phyloP scores from a whole-genome alignment of 768 basidiomycete species.

The Leccinum aurantiacum region DNA sequence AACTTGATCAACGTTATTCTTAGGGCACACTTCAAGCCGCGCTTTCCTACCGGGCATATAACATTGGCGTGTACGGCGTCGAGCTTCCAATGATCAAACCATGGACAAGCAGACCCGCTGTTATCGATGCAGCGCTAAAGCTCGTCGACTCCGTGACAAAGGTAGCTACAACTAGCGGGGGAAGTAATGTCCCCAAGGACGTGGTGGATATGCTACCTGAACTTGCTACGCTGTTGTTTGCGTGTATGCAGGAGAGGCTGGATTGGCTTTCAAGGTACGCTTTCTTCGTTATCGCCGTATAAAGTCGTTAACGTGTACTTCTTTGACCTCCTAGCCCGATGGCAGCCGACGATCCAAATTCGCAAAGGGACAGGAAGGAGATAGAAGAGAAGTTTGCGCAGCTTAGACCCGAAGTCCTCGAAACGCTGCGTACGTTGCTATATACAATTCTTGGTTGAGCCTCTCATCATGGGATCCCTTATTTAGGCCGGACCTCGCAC shows the following conservation, averaged over 20 bases:
- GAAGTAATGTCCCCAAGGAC: constrained; percentile 29
- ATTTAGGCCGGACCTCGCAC: constrained; percentile 63
- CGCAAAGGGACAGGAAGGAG: constrained; percentile 55
- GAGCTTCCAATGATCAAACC: constrained; percentile 66
- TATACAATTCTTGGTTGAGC: background rate
- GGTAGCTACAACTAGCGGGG: constrained; percentile 17
- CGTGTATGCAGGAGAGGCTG: constrained; percentile 65
- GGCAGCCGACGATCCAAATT: constrained; percentile 47
- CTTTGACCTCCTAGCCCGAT: constrained; percentile 37
- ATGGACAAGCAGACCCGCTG: constrained; percentile 75
- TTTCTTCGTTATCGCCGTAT: background rate
- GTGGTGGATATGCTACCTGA: constrained; percentile 59
- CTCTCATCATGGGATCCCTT: constrained; percentile 2
- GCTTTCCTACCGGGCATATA: constrained; percentile 70
- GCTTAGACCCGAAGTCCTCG: constrained; percentile 74
- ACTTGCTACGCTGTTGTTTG: constrained; percentile 62
- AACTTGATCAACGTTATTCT: background rate
- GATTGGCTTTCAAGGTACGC: constrained; percentile 64
- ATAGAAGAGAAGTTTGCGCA: constrained; percentile 67
- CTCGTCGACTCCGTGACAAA: constrained; percentile 68
- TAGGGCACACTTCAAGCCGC: constrained; percentile 76
- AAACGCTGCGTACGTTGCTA: constrained; percentile 69
- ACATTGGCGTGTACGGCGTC: constrained; percentile 75
- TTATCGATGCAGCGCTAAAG: constrained; percentile 67
- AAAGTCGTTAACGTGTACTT: constrained; percentile 1